Base-by-base conservation (phyloP, 768 basidiomycete genomes). In the Lyophyllum atratum region DNA sequence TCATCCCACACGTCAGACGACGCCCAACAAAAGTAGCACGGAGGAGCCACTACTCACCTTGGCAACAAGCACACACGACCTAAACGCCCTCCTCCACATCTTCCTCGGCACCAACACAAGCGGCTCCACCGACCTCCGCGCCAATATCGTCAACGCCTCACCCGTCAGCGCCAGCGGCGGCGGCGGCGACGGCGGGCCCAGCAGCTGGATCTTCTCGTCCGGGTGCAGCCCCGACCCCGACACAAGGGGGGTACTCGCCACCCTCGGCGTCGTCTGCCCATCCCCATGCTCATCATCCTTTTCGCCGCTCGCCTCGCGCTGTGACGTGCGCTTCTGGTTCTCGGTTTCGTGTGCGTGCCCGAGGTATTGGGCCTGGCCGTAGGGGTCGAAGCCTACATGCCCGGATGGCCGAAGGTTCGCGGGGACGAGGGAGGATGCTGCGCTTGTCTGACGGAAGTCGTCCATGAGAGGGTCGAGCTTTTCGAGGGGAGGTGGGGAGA, bases 21-120 rank as follows among this genome's bases (percentile, higher is more conserved):
- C 37, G n/a, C 19, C 21, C 9, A 22, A 9, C 7, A 21, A 21
- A 3, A 22, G 19, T 17, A 6, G 6, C 7, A 8, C 15, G n/a
- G 25, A 26, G 21, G 14, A 46, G 15, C 2, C 25, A 15, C 15
- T 15, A 55, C 59, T 8, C 43, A 70, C 72, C 64, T 73, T 73
- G 29, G 60, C 52, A 22, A 67, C 56, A 34, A 73, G 60, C 8
- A 73, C 58, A 46, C 63, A 68, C 19, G 69, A 68, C 59, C 72
- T 71, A 34, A 65, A 28, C 11, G 59, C 50, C 51, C 64, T 63
- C 49, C 56, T 59, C 67, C 56, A 61, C 39, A 52, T 49, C 19
- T 21, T 56, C n/a, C 44, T 45, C 22, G 52, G 22, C 12, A 56
- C 29, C 34, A n/a, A n/a, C 39, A 14, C 43, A 21, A 58, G 22